These are phyloP conservation scores for Amanita inopinata DNA, from an alignment of 768 basidiomycete species.

Conservation along the genomic window DNA sequence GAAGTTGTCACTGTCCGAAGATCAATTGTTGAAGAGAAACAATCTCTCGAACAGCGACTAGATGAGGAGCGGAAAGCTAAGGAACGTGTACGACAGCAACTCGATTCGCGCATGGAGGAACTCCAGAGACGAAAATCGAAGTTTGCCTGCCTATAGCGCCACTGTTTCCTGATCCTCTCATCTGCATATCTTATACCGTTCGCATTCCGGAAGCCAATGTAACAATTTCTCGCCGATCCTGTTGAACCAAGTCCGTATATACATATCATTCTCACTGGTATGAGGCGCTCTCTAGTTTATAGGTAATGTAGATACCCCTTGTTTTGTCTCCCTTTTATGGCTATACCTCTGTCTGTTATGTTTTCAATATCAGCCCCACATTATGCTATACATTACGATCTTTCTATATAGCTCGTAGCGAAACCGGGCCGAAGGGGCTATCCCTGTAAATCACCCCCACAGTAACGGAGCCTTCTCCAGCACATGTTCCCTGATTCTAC, in stretches of 20 bases:
- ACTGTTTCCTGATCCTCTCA: slow-evolving; percentile 12
- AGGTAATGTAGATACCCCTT: slow-evolving; percentile 36
- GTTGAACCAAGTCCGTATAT: slow-evolving; percentile 24
- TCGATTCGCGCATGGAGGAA: slow-evolving; percentile 84
- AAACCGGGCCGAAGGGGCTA: no score
- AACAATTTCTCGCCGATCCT: background rate
- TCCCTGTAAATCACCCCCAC: no score
- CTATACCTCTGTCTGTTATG: slow-evolving; percentile 22
- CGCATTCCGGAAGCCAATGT: background rate
- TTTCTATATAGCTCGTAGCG: background rate
- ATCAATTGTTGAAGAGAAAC: slow-evolving; percentile 84
- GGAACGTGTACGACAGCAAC: slow-evolving; percentile 79
- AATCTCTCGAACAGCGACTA: slow-evolving; percentile 70
- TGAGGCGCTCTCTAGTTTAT: slow-evolving; percentile 6
- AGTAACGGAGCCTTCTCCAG: no score
- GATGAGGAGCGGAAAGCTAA: slow-evolving; percentile 86
- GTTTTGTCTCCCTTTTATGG: slow-evolving; percentile 24
- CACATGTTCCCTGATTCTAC: no score
- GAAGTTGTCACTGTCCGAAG: slow-evolving; percentile 70
- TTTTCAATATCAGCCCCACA: slow-evolving; percentile 13
- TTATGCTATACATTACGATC: slow-evolving; percentile 15
- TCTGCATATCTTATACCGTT: slow-evolving; percentile 1
- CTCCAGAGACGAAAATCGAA: slow-evolving; percentile 81
- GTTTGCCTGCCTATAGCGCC: slow-evolving; percentile 72
- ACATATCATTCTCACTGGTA: slow-evolving; percentile 9